Evolutionary conservation across 2,329 filamentous ascomycete species (phyloP), one percentile per base, ranked within the genome.

Genomic region (Pestalotiopsis sp.): DNA sequence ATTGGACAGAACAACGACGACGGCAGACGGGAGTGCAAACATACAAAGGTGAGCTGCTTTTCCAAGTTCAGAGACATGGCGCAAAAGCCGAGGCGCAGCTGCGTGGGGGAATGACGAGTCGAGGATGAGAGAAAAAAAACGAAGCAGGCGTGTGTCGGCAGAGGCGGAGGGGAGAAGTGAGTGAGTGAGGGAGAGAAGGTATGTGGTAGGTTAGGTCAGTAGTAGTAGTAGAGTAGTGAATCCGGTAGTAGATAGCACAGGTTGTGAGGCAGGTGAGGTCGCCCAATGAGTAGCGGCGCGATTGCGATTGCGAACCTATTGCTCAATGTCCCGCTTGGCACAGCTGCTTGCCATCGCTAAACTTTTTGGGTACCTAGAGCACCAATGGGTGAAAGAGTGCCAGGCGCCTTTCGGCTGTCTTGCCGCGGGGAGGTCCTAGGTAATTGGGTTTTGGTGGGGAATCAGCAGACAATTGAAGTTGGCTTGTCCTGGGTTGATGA

Each of bases 1-100:
- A 36, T 23, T 17, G 23, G 25, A 20, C 36, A 38, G 31, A n/a
- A 20, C 17, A 5, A 20, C 14, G 31, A 13, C n/a, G 20, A 20
- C 17, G 12, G 14, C 27, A 14, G 31, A 17, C 13, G 14, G 12
- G n/a, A 36, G 59, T 27, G 17, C 36, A 13, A 74, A 81, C 91
- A 80, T 88, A 96, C 93, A 82, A 95, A 95, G 81, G 89, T 89
- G 75, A 96, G 86, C 78, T 95, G 93, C 79, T 90, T 92, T 83
- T 96, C 93, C 66, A 96, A 87, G 77, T 95, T 91, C 76, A 96
- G 87, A 74, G 89, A 88, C 88, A 91, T 91, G 68, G 72, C 72
- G 71, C 23, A n/a, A 25, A 52, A 49, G 38, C 39, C 36, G 61
- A 14, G 9, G 13, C 31, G 61, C 25, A 23, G 20, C 17, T 31